Evolutionary conservation across 148 eudicot species (phyloP), one percentile per base, ranked within the genome.

Genomic region (Amaranthus cruentus): DNA sequence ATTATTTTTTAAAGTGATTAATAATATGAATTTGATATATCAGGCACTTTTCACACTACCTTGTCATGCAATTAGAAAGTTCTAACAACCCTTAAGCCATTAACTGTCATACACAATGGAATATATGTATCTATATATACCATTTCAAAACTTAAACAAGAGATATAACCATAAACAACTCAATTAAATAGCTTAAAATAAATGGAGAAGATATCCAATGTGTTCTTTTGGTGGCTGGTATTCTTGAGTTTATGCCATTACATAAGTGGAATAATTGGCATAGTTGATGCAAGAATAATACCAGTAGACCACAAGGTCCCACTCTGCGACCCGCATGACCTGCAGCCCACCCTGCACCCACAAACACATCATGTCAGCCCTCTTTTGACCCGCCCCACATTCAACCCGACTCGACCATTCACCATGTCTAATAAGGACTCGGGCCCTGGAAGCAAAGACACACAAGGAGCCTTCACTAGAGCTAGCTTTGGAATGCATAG

Each of bases 181-280:
- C 6, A 6, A 55, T 14, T 53, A 55, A 54, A 47, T 69, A 1
- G 60, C 6, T 43, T 1, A n/a, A 64, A 6, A 47, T 13, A 14
- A 54, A 63, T 73, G 69, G 76, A 74, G 68, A 63, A 71, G 66
- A 73, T 55, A 6, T 42, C 57, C 8, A 13, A 59, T 53, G 62
- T 46, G 2, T 46, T 73, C 28, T 68, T 63, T 3, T 78, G 77
- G 69, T 58, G 69, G 71, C 69, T 59, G 47, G 47, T 78, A 14
- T 51, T 78, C 47, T 73, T 21, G 62, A 77, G 62, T 52, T 44
- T 74, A 44, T 64, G 43, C 61, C 38, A 15, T 44, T 46, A 74
- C 62, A 64, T 65, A 9, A 52, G 54, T 9, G 51, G 51, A 12
- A 61, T 49, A 38, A 51, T 47, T 58, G 66, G 66, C 55, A 59